A percentile compares a stretch with the other conserved stretches of the same genome.
phyloP scores from a whole-genome alignment of 2,329 filamentous ascomycete genomes.

The Alternaria triticina region DNA sequence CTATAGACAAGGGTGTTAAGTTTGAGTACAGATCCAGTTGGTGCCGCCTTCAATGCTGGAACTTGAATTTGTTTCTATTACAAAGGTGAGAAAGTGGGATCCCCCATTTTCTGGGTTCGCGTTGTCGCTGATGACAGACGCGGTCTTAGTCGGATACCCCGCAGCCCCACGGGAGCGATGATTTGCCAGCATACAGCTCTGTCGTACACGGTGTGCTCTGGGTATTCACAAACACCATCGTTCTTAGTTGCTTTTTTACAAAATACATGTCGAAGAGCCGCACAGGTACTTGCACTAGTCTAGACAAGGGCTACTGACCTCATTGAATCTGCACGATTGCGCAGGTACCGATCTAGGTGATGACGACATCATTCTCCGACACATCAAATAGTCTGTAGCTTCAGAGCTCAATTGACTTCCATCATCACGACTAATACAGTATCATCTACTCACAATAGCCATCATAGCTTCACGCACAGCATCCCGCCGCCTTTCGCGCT shows the following conservation, averaged over 20 bases:
- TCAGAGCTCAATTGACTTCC: neutral
- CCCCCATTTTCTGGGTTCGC: neutral
- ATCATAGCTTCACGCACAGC: constrained; percentile 49
- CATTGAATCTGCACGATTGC: constrained; percentile 13
- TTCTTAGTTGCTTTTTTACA: neutral
- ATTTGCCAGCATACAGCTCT: neutral
- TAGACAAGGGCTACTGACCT: constrained; percentile 8
- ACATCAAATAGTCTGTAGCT: constrained; percentile 4
- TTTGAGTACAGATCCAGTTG: neutral
- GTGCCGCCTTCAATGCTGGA: neutral
- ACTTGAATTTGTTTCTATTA: neutral
- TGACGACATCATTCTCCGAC: constrained; percentile 27
- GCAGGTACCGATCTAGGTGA: constrained; percentile 14
- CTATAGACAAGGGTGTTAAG: neutral
- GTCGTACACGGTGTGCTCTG: neutral
- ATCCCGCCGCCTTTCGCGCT: constrained; percentile 48
- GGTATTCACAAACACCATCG: neutral
- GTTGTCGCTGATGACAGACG: neutral
- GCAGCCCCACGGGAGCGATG: neutral
- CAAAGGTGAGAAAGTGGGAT: neutral
- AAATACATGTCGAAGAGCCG: neutral
- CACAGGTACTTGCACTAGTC: neutral
- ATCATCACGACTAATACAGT: constrained; percentile 1
- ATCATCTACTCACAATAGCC: constrained; percentile 20
- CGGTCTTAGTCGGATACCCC: neutral